These are phyloP conservation scores for Pichia sp. DNA, from an alignment of 1,139 yeast species.

Conservation along the genomic window DNA sequence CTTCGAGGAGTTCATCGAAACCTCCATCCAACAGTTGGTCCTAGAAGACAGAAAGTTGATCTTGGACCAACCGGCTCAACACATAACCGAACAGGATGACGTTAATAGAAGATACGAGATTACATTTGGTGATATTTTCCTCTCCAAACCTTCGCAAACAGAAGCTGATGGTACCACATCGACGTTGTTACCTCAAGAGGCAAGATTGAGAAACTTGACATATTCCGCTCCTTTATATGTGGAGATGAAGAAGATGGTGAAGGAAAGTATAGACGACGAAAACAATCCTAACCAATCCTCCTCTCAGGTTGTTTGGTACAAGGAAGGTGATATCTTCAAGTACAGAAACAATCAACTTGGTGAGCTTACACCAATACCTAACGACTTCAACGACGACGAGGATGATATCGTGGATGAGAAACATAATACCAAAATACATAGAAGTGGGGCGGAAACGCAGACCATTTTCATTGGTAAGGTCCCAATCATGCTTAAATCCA, in stretches of 20 bases:
- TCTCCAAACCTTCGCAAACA: constrained; percentile 96
- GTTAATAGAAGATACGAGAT: constrained; percentile 90
- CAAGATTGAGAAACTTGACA: constrained; percentile 89
- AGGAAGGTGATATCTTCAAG: constrained; percentile 32
- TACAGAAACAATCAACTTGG: constrained; percentile 22
- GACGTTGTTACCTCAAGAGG: constrained; percentile 97
- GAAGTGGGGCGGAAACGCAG: constrained; percentile 28
- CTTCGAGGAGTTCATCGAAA: constrained; percentile 94
- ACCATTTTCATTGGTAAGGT: constrained; percentile 87
- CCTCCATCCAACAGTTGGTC: constrained; percentile 93
- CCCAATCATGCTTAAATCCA: constrained; percentile 96
- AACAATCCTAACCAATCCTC: constrained; percentile 23
- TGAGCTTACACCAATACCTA: constrained; percentile 23
- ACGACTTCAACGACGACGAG: constrained; percentile 31
- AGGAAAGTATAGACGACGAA: constrained; percentile 71
- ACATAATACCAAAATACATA: constrained; percentile 26
- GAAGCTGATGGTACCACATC: constrained; percentile 99
- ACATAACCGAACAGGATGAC: constrained; percentile 83
- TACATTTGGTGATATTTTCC: constrained; percentile 91
- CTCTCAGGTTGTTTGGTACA: constrained; percentile 29
- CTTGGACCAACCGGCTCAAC: constrained; percentile 97
- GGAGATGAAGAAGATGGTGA: constrained; percentile 87
- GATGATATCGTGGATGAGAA: constrained; percentile 45
- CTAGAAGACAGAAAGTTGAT: constrained; percentile 94
- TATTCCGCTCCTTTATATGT: constrained; percentile 95